phyloP scores from a whole-genome alignment of 169 alveolate genomes.

The Cystoisospora suis region DNA sequence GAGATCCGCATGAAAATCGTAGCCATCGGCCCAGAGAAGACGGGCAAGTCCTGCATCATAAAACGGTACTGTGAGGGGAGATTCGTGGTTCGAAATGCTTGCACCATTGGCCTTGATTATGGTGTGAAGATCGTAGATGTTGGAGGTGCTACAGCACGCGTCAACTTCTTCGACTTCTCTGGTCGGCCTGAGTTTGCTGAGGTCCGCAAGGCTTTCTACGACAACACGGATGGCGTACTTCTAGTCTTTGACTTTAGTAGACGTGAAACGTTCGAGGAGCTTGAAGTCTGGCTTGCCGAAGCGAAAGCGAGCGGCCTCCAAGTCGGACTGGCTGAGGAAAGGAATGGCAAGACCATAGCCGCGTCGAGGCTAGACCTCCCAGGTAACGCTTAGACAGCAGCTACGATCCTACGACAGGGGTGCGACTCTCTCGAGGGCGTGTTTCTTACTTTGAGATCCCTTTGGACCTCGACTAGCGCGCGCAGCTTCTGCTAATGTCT shows the following conservation, averaged over 20 bases:
- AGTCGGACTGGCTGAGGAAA: constrained; percentile 22
- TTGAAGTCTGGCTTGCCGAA: constrained; percentile 81
- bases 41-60: constrained; percentile 87
- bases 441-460: no score
- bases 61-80: constrained; percentile 90
- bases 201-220: constrained; percentile 83
- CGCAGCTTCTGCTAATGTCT: no score
- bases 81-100: constrained; percentile 81
- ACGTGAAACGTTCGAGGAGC: constrained; percentile 76
- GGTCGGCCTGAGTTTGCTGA: constrained; percentile 85
- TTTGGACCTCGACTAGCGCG: no score
- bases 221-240: constrained; percentile 81
- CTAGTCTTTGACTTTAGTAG: constrained; percentile 84
- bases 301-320: constrained; percentile 78
- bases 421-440: neutral
- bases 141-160: constrained; percentile 21
- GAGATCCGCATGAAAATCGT: constrained; percentile 75
- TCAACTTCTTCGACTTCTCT: constrained; percentile 87
- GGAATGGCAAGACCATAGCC: no score
- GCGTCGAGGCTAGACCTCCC: no score
- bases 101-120: constrained; percentile 86
- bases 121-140: constrained; percentile 81
- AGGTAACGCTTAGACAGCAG: no score
- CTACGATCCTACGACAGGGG: no score
- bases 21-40: constrained; percentile 84